These are phyloP conservation scores for Acer campestre DNA, from an alignment of 345 rosid genomes.

Conservation along the genomic window DNA sequence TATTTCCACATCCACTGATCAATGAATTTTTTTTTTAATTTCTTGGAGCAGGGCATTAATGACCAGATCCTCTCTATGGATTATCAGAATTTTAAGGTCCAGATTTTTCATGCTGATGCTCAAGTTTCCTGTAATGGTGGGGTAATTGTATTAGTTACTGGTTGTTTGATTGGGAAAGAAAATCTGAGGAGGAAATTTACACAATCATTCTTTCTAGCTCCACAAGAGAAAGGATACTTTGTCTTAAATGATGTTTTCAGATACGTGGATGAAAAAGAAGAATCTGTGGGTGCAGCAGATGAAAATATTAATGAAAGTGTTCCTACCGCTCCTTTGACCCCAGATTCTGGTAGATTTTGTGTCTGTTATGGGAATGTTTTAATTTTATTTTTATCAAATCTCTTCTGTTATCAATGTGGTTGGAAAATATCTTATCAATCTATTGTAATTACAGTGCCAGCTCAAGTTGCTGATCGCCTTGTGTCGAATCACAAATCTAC, in stretches of 20 bases:
- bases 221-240: slow-evolving; percentile 60
- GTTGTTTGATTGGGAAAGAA: slow-evolving; percentile 56
- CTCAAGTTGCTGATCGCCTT: slow-evolving; percentile 18
- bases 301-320: slow-evolving; percentile 31
- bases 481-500: slow-evolving; percentile 14
- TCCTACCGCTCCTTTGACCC: slow-evolving; percentile 31
- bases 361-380: neutral
- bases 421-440: neutral
- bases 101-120: slow-evolving; percentile 65
- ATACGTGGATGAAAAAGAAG: slow-evolving; percentile 32
- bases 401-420: neutral
- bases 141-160: slow-evolving; percentile 66
- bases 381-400: slow-evolving; percentile 6
- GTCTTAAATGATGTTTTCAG: slow-evolving; percentile 76
- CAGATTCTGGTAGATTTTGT: slow-evolving; percentile 39
- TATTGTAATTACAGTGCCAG: slow-evolving; percentile 37
- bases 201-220: slow-evolving; percentile 78
- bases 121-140: slow-evolving; percentile 54
- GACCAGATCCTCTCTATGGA: slow-evolving; percentile 64
- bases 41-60: slow-evolving; percentile 57
- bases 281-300: slow-evolving; percentile 24
- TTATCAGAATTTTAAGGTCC: slow-evolving; percentile 47
- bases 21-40: neutral
- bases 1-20: neutral
- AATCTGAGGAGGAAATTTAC: slow-evolving; percentile 46